These are phyloP conservation scores for Fusarium staphyleae DNA, from an alignment of 2,329 filamentous ascomycete genomes.

Conservation along the genomic window DNA sequence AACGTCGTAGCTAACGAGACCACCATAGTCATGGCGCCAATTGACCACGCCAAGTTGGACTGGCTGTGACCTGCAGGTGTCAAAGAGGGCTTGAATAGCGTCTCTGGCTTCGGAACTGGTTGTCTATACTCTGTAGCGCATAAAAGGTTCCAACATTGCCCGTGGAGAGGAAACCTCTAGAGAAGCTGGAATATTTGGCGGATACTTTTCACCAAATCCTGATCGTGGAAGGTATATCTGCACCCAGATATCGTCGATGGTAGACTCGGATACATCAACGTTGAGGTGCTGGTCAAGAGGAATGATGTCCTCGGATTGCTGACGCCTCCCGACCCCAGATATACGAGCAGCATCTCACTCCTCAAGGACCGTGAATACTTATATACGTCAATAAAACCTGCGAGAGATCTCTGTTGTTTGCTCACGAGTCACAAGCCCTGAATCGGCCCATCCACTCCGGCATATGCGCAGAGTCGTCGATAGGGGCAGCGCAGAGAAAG, in stretches of 20 bases:
- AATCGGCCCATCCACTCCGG: slow-evolving; percentile 9
- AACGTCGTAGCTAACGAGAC: background rate
- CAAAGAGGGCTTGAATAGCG: slow-evolving; percentile 8
- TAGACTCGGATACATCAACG: slow-evolving; percentile 5
- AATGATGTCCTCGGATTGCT: slow-evolving; percentile 1
- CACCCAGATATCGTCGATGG: slow-evolving; percentile 6
- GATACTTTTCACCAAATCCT: slow-evolving; percentile 1
- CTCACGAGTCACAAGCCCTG: background rate
- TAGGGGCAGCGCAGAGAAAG: slow-evolving; percentile 4
- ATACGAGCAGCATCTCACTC: slow-evolving; percentile 4
- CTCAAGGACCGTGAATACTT: slow-evolving; percentile 6
- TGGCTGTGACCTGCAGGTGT: slow-evolving; percentile 16
- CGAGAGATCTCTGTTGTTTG: background rate
- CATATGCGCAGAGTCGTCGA: slow-evolving; percentile 1
- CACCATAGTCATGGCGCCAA: slow-evolving; percentile 12
- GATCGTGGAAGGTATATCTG: background rate
- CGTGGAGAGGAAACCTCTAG: slow-evolving; percentile 14
- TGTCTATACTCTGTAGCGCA: background rate
- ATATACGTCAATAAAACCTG: background rate
- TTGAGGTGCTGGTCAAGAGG: slow-evolving; percentile 6
- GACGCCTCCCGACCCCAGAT: slow-evolving; percentile 2
- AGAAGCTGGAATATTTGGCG: background rate
- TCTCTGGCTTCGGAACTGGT: background rate
- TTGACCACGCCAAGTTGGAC: background rate
- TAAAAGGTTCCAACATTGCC: slow-evolving; percentile 7